Evolutionary conservation across 2,329 filamentous ascomycete genomes (phyloP), one percentile per base, ranked within the genome.

Genomic region (Aureobasidium sp.): DNA sequence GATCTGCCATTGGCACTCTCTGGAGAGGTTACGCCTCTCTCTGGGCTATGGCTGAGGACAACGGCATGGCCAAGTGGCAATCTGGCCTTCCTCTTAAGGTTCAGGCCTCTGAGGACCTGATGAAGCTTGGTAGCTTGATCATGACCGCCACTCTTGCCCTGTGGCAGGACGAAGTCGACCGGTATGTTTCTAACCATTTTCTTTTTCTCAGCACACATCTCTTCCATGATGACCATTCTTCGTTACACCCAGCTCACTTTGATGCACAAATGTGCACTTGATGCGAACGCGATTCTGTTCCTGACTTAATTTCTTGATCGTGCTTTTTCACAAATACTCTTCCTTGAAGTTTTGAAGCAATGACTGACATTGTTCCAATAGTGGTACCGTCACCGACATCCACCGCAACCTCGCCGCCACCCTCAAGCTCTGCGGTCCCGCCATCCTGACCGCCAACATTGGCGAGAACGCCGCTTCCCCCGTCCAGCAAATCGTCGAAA

Each of bases 191-290:
- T 48, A 42, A 61, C 44, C 32, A 57, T 62, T 64, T 21, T 61
- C 62, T 66, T 63, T 32, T 63, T 66, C 62, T 21, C 51, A 58
- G 55, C 42, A 48, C 42, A 47, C 41, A 7, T 5, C 27, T n/a
- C 25, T 30, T 63, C 71, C 71, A 87, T 91, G 91, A 97, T 97
- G 91, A 96, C 78, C 81, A 84, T 80, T 77, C 79, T 85, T 86
- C 90, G 90, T 92, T 92, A 93, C 84, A 93, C 93, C 91, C 92
- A 97, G 92, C 92, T 97, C 93, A 97, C 92, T 96, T 90, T 90
- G 89, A 97, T 87, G 87, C 90, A 57, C 83, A 79, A 83, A 79
- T 74, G 85, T 54, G 89, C 85, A 85, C 79, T 86, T 96, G 91
- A 89, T 91, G 90, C 87, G 87, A 94, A 95, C 78, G 80, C 91